Base-by-base conservation (phyloP, 805 yeast genomes). In the Starmerella asiatica region DNA sequence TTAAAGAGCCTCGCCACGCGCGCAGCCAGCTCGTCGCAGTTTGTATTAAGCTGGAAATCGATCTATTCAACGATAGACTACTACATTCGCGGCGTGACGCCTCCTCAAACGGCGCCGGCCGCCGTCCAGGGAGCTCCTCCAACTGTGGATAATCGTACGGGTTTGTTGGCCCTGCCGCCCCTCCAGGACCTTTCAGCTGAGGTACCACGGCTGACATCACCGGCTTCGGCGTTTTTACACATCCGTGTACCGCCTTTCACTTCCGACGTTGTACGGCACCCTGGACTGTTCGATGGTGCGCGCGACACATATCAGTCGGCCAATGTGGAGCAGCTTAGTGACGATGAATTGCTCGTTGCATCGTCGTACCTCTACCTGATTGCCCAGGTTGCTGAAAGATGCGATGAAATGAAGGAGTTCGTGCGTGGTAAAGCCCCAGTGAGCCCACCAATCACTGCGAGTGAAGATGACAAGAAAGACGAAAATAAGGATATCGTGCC, bases 341-440 rank as follows among this genome's bases (percentile, higher is more conserved):
- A 83, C 47, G 95, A 85, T 55, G 79, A 86, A 0, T 61, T 82
- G 6, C 68, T 83, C 6, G 75, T 81, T 38, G 63, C 85, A 5
- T 70, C 86, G 0, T 80, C 94, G 0, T 75, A 81, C 49, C 63
- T 84, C 42, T 75, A 80, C 20, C 60, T 91, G 36, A 62, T 85
- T 2, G 64, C 70, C 7, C 68, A 70, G 38, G 71, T 75, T 21
- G 65, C 76, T 1, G 53, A 54, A 7, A 23, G 5, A n/a, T 34
- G 15, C 20, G 37, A 15, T 11, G 17, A 19, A 12, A 27, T 23
- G 26, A 23, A 23, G 26, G 26, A 23, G 26, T 23, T 23, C 26
- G 26, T 23, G 26, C 26, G 26, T 23, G 11, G 26, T 11, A 7
- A 11, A 7, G 11, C 26, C 26, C 26, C 7, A 11, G 26, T 23